Evolutionary conservation across 768 basidiomycete species (phyloP).

Genomic region (Termitomyces sp.): DNA sequence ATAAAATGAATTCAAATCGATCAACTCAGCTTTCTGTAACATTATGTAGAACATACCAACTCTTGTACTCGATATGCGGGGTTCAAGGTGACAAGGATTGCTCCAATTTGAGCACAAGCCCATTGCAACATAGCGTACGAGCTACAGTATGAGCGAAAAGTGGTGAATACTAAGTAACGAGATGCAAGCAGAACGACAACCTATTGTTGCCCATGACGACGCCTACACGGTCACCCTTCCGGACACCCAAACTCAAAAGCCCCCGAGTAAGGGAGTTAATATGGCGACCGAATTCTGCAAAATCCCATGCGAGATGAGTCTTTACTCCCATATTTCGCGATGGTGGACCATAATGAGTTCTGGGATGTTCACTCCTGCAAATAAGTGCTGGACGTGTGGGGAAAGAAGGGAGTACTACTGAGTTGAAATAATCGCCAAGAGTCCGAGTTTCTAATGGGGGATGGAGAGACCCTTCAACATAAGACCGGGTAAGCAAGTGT

Average conservation of each 20-base stretch:
- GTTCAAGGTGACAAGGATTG: slow-evolving; percentile 77
- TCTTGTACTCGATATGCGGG: slow-evolving; percentile 73
- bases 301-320: slow-evolving; percentile 67
- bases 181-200: slow-evolving; percentile 27
- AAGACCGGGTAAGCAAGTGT: slow-evolving; percentile 38
- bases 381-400: slow-evolving; percentile 55
- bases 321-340: slow-evolving; percentile 42
- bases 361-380: slow-evolving; percentile 51
- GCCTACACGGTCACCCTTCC: slow-evolving; percentile 71
- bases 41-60: slow-evolving; percentile 41
- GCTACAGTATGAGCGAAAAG: slow-evolving; percentile 26
- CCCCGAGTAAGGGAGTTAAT: slow-evolving; percentile 67
- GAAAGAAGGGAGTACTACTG: slow-evolving; percentile 46
- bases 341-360: slow-evolving; percentile 55
- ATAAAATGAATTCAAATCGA: background rate
- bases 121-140: slow-evolving; percentile 79
- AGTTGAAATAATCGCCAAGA: slow-evolving; percentile 54
- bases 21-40: no score
- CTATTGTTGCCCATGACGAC: slow-evolving; percentile 86
- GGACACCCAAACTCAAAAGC: slow-evolving; percentile 60
- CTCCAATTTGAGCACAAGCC: slow-evolving; percentile 84
- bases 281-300: slow-evolving; percentile 60
- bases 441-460: slow-evolving; percentile 54
- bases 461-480: slow-evolving; percentile 48
- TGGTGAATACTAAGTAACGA: background rate